Evolutionary conservation across 331 rosid genomes (phyloP), one percentile per base, ranked within the genome.

Genomic region (Quercus phellos): DNA sequence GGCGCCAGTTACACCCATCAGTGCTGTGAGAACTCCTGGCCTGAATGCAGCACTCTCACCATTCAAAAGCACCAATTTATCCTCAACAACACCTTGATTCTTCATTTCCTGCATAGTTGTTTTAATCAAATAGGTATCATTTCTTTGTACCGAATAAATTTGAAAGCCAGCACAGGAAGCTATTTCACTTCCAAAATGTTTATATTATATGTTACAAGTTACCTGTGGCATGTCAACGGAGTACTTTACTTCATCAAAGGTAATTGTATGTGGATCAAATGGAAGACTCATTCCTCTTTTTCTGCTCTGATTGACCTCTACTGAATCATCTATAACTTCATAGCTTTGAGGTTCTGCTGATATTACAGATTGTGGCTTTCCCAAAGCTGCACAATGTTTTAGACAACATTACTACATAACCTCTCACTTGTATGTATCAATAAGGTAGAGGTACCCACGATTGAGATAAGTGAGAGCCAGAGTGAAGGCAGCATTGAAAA

Each of bases 21-120:
- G 79, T 63, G 98, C 98, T 66, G 98, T 94, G 71, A 94, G 89
- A 79, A 94, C 94, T 19, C 97, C 98, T 0, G 98, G 96, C 84
- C 93, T 88, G 75, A 94, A 94, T 64, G 90, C 86, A 3, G 97
- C 97, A 60, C 96, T 92, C 26, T 90, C 91, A 70, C 86, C 83
- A 27, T 87, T 92, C 51, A 94, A 61, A 54, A 94, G 93, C 63
- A 88, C 90, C 56, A 94, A 80, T 50, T 58, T 88, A 10, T 91
- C 97, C 72, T 89, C 94, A 8, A 3, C 1, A 24, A 90, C 85
- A 67, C 96, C 97, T 2, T 88, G 92, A 4, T 59, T 83, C 84
- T 83, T 94, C 94, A 89, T 94, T 88, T 89, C 98, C 98, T 92
- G 77, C 8, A 76, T 1, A 21, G 46, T 81, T 60, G 42, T 55